Evolutionary conservation across 352 stramenopile species (phyloP).

Genomic region (Pythium graminicola): DNA sequence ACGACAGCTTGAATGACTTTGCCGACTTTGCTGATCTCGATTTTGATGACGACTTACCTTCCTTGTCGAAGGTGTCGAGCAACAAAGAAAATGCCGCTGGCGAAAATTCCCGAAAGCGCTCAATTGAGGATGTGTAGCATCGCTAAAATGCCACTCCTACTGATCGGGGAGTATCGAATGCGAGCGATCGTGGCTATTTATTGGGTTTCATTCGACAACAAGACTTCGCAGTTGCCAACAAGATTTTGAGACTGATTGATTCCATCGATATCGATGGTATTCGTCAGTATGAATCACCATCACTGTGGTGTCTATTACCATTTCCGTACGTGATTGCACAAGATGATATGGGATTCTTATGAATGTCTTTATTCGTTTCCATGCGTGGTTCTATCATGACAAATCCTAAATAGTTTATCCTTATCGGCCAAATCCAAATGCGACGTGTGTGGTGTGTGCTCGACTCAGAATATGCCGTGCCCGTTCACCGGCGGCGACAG

Average conservation of each 20-base stretch:
- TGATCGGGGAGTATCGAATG: conserved; percentile 19
- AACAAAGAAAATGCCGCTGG: conserved; percentile 62
- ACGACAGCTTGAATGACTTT: conserved; percentile 67
- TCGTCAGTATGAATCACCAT: conserved; percentile 1
- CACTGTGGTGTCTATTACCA: not conserved
- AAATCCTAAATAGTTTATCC: conserved; percentile 12
- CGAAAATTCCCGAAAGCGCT: conserved; percentile 50
- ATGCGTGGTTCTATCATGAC: conserved; percentile 7
- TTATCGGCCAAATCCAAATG: conserved; percentile 42
- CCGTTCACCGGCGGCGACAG: conserved; percentile 59
- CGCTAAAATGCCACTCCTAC: conserved; percentile 7
- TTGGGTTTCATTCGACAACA: conserved; percentile 17
- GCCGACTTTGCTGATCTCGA: conserved; percentile 66
- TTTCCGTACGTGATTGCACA: conserved; percentile 5
- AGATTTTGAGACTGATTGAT: conserved; percentile 8
- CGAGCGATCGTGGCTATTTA: conserved; percentile 28
- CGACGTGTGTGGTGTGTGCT: conserved; percentile 59
- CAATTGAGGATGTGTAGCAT: conserved; percentile 51
- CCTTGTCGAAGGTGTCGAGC: conserved; percentile 33
- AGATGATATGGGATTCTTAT: conserved; percentile 10
- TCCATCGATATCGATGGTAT: not conserved
- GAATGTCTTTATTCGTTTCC: conserved; percentile 21
- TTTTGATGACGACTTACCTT: conserved; percentile 59
- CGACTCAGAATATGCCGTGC: conserved; percentile 74
- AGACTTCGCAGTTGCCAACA: not conserved